Conservation (phyloP, 164 flowering plant genomes). For the Pachysandra terminalis region DNA sequence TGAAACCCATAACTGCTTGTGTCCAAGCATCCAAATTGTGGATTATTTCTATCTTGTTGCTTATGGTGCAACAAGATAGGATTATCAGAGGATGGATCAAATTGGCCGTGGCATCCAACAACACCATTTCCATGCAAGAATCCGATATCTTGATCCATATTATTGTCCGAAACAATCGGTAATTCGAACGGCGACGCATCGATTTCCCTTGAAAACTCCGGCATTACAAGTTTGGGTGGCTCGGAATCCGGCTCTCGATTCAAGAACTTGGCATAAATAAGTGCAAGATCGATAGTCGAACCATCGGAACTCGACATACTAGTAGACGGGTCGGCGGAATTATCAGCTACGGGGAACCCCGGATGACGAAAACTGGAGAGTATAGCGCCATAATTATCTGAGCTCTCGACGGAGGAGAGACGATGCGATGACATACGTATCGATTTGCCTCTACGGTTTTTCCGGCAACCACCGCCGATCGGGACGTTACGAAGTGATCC, state of each 20-base stretch:
- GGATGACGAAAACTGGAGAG: neutral
- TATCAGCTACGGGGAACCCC: neutral
- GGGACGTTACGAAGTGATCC: slow-evolving; percentile 63
- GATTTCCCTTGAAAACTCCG: slow-evolving; percentile 20
- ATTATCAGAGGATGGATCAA: slow-evolving; percentile 15
- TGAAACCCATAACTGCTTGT: slow-evolving; percentile 26
- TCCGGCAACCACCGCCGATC: slow-evolving; percentile 61
- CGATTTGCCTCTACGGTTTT: slow-evolving; percentile 32
- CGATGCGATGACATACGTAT: slow-evolving; percentile 15
- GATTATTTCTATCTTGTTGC: slow-evolving; percentile 12
- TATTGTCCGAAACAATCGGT: slow-evolving; percentile 7
- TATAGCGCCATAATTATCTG: neutral
- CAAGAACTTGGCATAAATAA: slow-evolving; percentile 56
- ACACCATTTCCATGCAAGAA: slow-evolving; percentile 6
- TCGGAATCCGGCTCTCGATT: slow-evolving; percentile 20
- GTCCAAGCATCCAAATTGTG: slow-evolving; percentile 2
- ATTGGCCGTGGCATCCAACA: neutral
- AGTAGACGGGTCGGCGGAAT: neutral
- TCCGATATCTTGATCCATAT: neutral
- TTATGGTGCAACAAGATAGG: slow-evolving; percentile 11
- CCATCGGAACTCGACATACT: slow-evolving; percentile 8
- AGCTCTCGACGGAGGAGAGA: neutral
- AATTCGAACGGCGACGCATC: slow-evolving; percentile 15
- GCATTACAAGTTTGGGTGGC: neutral
- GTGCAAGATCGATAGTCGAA: slow-evolving; percentile 48